These are phyloP conservation scores for Colletotrichum graminicola DNA, from an alignment of 2,329 filamentous ascomycete species.

Conservation along the genomic window DNA sequence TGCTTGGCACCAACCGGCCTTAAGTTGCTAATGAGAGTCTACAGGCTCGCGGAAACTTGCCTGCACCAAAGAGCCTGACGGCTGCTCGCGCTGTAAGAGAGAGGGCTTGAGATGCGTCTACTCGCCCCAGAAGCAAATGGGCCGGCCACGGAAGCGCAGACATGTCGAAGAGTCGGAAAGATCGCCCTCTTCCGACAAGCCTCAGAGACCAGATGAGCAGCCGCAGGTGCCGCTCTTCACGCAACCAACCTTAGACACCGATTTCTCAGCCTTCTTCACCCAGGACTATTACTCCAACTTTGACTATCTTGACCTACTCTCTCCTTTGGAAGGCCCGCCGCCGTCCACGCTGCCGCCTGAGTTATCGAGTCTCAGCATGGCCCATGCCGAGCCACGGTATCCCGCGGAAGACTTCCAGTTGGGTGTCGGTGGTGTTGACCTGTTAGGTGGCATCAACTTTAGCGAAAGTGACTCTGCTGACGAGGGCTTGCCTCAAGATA, in stretches of 20 bases:
- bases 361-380: constrained; percentile 25
- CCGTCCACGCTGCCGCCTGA: constrained; percentile 27
- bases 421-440: constrained; percentile 45
- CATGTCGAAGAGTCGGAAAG: constrained; percentile 49
- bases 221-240: constrained; percentile 30
- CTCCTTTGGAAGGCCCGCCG: constrained; percentile 28
- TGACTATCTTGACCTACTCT: constrained; percentile 54
- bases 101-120: constrained; percentile 71
- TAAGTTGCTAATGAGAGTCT: constrained; percentile 33
- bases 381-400: constrained; percentile 38
- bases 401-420: constrained; percentile 41
- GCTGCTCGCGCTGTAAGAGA: constrained; percentile 69
- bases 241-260: constrained; percentile 47
- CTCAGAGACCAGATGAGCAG: constrained; percentile 10
- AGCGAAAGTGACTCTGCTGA: constrained; percentile 48
- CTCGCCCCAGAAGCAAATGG: constrained; percentile 75
- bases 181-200: constrained; percentile 20
- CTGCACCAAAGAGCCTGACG: constrained; percentile 71
- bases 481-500: constrained; percentile 48
- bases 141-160: constrained; percentile 70
- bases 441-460: constrained; percentile 51
- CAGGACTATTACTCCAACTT: constrained; percentile 47
- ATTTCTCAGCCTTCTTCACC: constrained; percentile 52
- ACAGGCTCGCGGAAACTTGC: constrained; percentile 73
- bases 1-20: neutral